Percentiles rank a stretch among this genome's conserved stretches.
phyloP scores from a whole-genome alignment of 2,329 filamentous ascomycete genomes.

The Arthrobotrys sphaeroides region DNA sequence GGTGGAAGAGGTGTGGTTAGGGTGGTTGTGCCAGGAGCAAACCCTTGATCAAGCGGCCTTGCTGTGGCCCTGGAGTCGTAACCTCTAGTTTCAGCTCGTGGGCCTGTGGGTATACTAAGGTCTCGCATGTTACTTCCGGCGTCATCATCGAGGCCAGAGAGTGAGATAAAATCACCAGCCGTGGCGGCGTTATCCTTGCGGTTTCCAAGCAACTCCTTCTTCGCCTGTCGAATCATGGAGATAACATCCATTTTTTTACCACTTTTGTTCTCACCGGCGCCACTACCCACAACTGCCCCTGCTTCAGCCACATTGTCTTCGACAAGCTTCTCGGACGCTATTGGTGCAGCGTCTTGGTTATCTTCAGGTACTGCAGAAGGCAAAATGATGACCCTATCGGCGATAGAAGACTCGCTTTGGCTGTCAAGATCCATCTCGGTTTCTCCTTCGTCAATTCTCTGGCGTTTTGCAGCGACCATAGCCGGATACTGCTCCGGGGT shows the following conservation, averaged over 20 bases:
- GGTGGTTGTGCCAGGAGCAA: slow-evolving; percentile 30
- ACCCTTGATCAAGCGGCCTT: slow-evolving; percentile 49
- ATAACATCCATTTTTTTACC: slow-evolving; percentile 57
- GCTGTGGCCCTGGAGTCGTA: background rate
- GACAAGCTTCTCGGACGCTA: background rate
- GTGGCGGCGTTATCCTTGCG: slow-evolving; percentile 49
- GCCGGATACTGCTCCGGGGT: slow-evolving; percentile 48
- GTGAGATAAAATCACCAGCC: slow-evolving; percentile 86
- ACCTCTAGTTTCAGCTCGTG: background rate
- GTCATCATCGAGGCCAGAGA: slow-evolving; percentile 72
- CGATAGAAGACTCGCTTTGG: slow-evolving; percentile 5
- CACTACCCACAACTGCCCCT: background rate
- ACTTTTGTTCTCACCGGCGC: background rate
- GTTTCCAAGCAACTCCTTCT: slow-evolving; percentile 50
- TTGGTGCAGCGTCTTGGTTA: slow-evolving; percentile 25
- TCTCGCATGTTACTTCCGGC: slow-evolving; percentile 61
- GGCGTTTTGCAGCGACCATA: slow-evolving; percentile 50
- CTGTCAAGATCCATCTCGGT: slow-evolving; percentile 47
- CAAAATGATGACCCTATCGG: slow-evolving; percentile 1
- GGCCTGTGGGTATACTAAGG: slow-evolving; percentile 55
- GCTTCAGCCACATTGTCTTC: background rate
- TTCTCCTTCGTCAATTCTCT: slow-evolving; percentile 53
- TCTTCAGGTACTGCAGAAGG: slow-evolving; percentile 21
- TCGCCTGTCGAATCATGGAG: slow-evolving; percentile 57
- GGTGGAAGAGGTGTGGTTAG: slow-evolving; percentile 32